Evolutionary conservation across 805 yeast genomes (phyloP), one percentile per base, ranked within the genome.

Genomic region (Torulaspora gathmanii): DNA sequence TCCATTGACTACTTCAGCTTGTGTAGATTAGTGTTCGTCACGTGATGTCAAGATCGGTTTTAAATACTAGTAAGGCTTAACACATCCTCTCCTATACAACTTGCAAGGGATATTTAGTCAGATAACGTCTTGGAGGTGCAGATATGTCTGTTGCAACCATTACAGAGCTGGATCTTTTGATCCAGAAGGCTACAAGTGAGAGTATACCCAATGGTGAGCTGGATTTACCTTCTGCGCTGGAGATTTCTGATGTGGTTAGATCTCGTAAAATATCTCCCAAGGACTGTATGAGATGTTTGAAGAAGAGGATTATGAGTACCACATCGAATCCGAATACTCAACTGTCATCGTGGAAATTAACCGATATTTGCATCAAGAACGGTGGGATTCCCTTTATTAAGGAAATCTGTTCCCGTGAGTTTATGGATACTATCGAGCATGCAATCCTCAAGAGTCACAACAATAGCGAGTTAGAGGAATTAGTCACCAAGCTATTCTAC

Each of bases 191-290:
- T 13, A 87, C 96, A 1, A 82, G 90, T 30, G 95, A 88, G 63
- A 71, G 86, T n/a, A 83, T 90, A 37, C 97, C 97, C 4, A 80
- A 83, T 58, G 97, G 97, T 2, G 96, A 90, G 58, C 73, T 85
- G 37, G 96, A 90, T 57, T 68, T 84, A 47, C 73, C 78, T 11
- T 68, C 74, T 36, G 89, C 91, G 11, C 71, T 93, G 47, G 98
- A 93, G 60, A 77, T 91, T 44, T 84, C 95, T 40, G 99, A 93
- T 63, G 61, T 81, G 33, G 86, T 93, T 30, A 77, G 97, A 53
- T 80, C 91, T 37, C 88, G 88, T 58, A 79, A 82, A 47, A 79
- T 88, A 8, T 74, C 82, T 0, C 78, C 96, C 2, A 83, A 79
- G 55, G 91, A 83, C 45, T 87, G 95, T 23, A 85, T 91, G 90